A percentile compares a stretch with the other conserved stretches of the same genome.
phyloP scores from a whole-genome alignment of 2,329 filamentous ascomycete genomes.

The Diaporthe longicolla region DNA sequence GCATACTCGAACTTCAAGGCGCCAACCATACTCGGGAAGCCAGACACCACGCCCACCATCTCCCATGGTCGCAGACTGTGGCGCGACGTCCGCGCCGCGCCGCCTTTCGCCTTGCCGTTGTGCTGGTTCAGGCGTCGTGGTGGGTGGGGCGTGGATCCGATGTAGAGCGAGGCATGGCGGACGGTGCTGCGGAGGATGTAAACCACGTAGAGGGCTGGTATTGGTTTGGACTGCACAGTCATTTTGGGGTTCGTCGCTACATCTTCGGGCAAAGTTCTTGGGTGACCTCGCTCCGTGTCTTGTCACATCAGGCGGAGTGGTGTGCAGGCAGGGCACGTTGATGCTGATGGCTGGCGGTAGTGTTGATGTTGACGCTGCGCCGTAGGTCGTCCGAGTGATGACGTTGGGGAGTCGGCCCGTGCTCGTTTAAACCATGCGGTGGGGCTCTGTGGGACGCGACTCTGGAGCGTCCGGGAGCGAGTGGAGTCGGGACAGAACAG shows the following conservation, averaged over 20 bases:
- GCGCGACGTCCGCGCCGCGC: slow-evolving; percentile 82
- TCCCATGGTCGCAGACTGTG: slow-evolving; percentile 85
- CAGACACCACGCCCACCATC: slow-evolving; percentile 87
- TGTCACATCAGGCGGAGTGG: not conserved
- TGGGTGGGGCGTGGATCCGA: slow-evolving; percentile 93
- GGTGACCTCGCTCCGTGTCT: not conserved
- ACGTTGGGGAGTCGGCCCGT: slow-evolving; percentile 32
- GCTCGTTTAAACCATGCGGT: not conserved
- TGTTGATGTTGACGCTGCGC: slow-evolving; percentile 32
- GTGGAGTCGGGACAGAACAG: slow-evolving; percentile 12
- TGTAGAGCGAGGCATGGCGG: slow-evolving; percentile 80
- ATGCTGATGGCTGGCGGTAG: not conserved
- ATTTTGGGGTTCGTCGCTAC: slow-evolving; percentile 51
- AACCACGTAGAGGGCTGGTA: slow-evolving; percentile 93
- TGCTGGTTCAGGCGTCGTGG: slow-evolving; percentile 89
- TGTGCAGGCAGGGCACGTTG: not conserved
- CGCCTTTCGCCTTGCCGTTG: slow-evolving; percentile 87
- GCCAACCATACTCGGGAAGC: slow-evolving; percentile 88
- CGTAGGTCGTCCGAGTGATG: slow-evolving; percentile 28
- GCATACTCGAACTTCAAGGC: slow-evolving; percentile 92
- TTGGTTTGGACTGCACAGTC: slow-evolving; percentile 65
- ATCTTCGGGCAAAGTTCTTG: not conserved
- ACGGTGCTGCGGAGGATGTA: slow-evolving; percentile 91
- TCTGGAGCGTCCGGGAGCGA: not conserved
- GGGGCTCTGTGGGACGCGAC: not conserved